Percentiles rank a stretch among this genome's conserved stretches.
These are phyloP conservation scores for Trypanosoma lewisi DNA, from an alignment of 208 protist genomes.

Conservation along the genomic window DNA sequence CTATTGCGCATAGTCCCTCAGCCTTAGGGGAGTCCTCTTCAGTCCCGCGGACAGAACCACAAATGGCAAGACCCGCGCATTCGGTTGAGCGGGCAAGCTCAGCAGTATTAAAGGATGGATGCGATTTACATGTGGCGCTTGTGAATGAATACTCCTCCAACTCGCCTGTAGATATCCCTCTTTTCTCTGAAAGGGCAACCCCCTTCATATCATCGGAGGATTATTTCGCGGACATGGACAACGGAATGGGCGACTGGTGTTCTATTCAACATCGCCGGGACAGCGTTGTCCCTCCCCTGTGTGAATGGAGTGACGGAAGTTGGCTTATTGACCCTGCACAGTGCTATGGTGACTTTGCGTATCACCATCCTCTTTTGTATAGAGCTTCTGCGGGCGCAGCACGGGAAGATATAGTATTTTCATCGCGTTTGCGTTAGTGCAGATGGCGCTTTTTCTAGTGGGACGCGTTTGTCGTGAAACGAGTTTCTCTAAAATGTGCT, in stretches of 20 bases:
- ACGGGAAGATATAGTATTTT: neutral
- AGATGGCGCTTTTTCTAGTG: neutral
- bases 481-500: too few relatives aligned
- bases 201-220: conserved; percentile 2
- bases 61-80: conserved; percentile 2
- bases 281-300: conserved; percentile 18
- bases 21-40: neutral
- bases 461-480: neutral
- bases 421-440: neutral
- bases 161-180: neutral
- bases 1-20: conserved; percentile 23
- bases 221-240: conserved; percentile 6
- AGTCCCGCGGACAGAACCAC: conserved; percentile 22
- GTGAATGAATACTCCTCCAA: neutral
- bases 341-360: conserved; percentile 25
- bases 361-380: conserved; percentile 18
- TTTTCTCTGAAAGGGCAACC: neutral
- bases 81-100: neutral
- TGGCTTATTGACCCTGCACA: conserved; percentile 7
- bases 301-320: conserved; percentile 13
- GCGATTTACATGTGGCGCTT: neutral
- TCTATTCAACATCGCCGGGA: conserved; percentile 14
- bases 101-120: conserved; percentile 2
- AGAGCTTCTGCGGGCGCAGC: conserved; percentile 2
- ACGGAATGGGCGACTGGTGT: neutral